phyloP scores from a whole-genome alignment of 805 yeast species.

The Pichia exigua region DNA sequence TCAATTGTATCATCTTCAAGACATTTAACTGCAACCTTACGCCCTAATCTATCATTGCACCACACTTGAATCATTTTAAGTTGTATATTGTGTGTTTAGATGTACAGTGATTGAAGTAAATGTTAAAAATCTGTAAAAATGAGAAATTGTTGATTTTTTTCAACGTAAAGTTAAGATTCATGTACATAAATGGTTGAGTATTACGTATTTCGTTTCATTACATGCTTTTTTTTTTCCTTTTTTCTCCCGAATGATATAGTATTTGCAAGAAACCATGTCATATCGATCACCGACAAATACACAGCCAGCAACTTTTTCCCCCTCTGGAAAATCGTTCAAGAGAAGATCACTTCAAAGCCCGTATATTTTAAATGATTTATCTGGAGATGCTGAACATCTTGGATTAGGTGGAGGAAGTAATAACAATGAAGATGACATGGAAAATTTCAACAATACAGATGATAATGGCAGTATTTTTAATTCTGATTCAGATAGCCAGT shows the following conservation, averaged over 20 bases:
- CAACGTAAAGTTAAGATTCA: not conserved
- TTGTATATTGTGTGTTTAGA: not conserved
- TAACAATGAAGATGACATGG: not conserved
- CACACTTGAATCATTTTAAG: constrained; percentile 58
- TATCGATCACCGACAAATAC: not conserved
- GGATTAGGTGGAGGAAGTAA: not conserved
- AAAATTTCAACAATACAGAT: constrained; percentile 4
- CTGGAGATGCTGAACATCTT: not conserved
- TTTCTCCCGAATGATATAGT: not conserved
- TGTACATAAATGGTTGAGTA: not conserved
- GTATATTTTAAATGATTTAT: constrained; percentile 3
- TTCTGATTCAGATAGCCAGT: not conserved
- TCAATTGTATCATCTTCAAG: constrained; percentile 79
- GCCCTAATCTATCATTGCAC: constrained; percentile 78
- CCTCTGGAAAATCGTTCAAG: constrained; percentile 2
- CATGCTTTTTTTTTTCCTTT: not conserved
- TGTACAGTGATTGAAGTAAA: not conserved
- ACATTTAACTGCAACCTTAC: constrained; percentile 82
- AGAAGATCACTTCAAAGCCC: constrained; percentile 12
- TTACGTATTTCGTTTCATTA: not conserved
- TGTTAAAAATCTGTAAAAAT: not conserved
- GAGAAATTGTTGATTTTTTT: not conserved
- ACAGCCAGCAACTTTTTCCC: not conserved
- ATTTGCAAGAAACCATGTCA: not conserved
- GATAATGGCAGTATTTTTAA: not conserved